Conservation (phyloP, 1,139 yeast genomes). For the Suhomyces chickasaworum region DNA sequence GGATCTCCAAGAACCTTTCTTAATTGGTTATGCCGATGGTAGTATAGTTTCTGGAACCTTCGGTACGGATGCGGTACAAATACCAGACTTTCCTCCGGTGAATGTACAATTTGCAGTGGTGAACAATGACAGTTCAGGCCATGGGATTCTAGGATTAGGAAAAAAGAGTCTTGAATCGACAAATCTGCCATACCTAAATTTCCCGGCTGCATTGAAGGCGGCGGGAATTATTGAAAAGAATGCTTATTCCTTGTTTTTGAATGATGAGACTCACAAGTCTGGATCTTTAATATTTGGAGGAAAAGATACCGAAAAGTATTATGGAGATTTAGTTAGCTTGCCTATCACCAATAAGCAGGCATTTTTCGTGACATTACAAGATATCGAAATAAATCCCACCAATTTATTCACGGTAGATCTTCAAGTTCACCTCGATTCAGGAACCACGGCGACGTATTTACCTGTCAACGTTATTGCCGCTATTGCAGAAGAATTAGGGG, state of each 20-base stretch:
- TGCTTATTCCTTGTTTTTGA: slow-evolving; percentile 31
- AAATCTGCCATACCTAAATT: slow-evolving; percentile 11
- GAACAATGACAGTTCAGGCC: slow-evolving; percentile 49
- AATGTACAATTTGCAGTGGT: slow-evolving; percentile 58
- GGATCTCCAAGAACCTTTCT: slow-evolving; percentile 42
- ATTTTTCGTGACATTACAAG: slow-evolving; percentile 12
- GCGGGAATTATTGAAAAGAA: slow-evolving; percentile 22
- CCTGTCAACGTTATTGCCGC: background rate
- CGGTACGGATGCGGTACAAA: slow-evolving; percentile 52
- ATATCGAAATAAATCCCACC: slow-evolving; percentile 9
- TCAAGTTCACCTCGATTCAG: slow-evolving; percentile 7
- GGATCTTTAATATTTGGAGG: slow-evolving; percentile 29
- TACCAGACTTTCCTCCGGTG: slow-evolving; percentile 32
- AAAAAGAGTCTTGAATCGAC: background rate
- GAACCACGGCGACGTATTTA: slow-evolving; percentile 2
- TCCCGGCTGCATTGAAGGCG: slow-evolving; percentile 24
- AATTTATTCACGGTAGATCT: background rate
- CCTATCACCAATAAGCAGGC: slow-evolving; percentile 8
- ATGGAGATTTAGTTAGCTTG: slow-evolving; percentile 19
- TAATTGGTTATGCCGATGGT: slow-evolving; percentile 36
- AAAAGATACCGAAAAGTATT: slow-evolving; percentile 24
- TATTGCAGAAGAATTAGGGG: slow-evolving; percentile 11
- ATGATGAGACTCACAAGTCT: slow-evolving; percentile 6
- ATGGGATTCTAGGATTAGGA: slow-evolving; percentile 67
- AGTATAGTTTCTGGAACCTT: slow-evolving; percentile 44